Base-by-base conservation (phyloP, 208 protist genomes). In the Sergeia podlipaevii region DNA sequence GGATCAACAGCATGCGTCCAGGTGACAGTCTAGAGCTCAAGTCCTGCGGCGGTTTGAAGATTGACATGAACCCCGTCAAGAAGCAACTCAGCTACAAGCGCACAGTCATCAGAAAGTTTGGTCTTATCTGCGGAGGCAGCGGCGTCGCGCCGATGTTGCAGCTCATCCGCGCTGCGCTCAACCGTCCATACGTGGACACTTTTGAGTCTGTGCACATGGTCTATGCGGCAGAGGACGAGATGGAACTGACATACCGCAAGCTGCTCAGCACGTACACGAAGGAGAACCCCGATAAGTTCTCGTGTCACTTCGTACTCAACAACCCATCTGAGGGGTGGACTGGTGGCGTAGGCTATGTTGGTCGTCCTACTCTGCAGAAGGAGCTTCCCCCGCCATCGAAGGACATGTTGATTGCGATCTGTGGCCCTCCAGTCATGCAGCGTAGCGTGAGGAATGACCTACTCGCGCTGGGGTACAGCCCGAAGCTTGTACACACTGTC, bases 81-180 rank as follows among this genome's bases (percentile, higher is more conserved):
- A 78, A 80, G 62, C 72, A 79, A 33, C 50, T 85, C 29, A 17
- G 65, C 0, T 79, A 77, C 64, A 53, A 54, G 6, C 61, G 66
- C 29, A 54, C 29, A 24, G 65, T 78, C 26, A 63, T 89, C 23
- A 62, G 65, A 17, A 74, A 75, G 53, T 58, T 83, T 23, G 64
- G 49, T 39, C 66, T 92, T 29, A 70, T 91, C 54, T 70, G 74
- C 4, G 79, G 79, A 36, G 79, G 84, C 28, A 75, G 77, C 17
- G 84, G 84, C 55, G 70, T 91, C 7, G 75, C 79, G 4, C 84
- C 84, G 28, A 91, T 88, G 84, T 54, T 91, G 36, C 84, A 91
- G 58, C 67, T 92, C 46, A 79, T 86, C 55, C 78, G 81, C 8
- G 76, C 74, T 13, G 80, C 80, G 1, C 67, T 83, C 2, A 65